These are phyloP conservation scores for Graphium sp. DNA, from an alignment of 2,329 filamentous ascomycete species.

Conservation along the genomic window DNA sequence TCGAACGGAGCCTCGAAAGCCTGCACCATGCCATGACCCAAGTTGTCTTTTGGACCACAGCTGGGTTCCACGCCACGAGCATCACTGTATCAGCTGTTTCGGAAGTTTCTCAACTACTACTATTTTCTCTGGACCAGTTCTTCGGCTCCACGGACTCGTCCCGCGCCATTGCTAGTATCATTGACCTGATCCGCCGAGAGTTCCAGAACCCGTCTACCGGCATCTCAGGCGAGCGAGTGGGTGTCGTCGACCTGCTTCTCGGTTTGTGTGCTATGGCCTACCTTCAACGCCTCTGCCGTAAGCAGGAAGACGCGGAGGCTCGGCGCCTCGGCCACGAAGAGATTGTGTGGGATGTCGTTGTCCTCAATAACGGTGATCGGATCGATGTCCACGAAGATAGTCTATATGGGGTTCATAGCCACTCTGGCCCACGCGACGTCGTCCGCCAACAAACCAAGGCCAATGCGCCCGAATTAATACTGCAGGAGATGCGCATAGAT, in stretches of 20 bases:
- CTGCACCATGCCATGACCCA: conserved; percentile 40
- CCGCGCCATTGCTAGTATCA: conserved; percentile 48
- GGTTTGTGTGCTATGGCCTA: conserved; percentile 45
- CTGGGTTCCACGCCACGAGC: conserved; percentile 40
- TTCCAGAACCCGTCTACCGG: conserved; percentile 47
- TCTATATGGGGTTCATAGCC: conserved; percentile 14
- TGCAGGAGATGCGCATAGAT: conserved; percentile 13
- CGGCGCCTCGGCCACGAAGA: conserved; percentile 32
- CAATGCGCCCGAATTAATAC: no score
- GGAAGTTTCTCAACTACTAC: conserved; percentile 37
- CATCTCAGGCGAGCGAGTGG: conserved; percentile 38
- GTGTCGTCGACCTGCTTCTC: conserved; percentile 42
- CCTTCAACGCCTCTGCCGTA: conserved; percentile 38
- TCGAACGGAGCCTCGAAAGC: conserved; percentile 37
- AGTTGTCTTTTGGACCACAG: conserved; percentile 43
- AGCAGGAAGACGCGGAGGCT: conserved; percentile 29
- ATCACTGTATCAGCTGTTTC: conserved; percentile 36
- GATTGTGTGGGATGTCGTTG: conserved; percentile 49
- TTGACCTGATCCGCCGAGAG: conserved; percentile 45
- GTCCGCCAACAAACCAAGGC: background rate
- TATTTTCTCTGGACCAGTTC: conserved; percentile 44
- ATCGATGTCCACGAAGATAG: conserved; percentile 32
- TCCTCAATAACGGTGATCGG: conserved; percentile 38
- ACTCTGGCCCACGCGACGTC: no score
- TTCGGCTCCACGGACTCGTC: conserved; percentile 55